These are phyloP conservation scores for Melaleuca quinquenervia DNA, from an alignment of 345 rosid genomes.

Conservation along the genomic window DNA sequence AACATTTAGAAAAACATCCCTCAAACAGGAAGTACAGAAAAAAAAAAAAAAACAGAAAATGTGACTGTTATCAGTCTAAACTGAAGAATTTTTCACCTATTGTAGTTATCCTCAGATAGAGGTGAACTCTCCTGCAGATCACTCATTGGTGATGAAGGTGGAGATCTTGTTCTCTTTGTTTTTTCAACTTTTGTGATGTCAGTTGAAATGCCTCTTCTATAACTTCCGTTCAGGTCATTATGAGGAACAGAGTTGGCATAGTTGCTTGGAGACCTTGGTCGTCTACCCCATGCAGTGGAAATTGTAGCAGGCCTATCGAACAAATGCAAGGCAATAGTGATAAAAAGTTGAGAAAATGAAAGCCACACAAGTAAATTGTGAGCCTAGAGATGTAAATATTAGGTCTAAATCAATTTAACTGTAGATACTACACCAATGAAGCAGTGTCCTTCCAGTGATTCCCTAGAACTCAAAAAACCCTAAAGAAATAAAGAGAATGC, in stretches of 20 bases:
- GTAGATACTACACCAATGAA: neutral
- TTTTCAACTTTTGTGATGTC: slow-evolving; percentile 25
- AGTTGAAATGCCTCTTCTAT: slow-evolving; percentile 7
- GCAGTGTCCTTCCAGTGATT: neutral
- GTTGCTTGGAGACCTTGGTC: slow-evolving; percentile 17
- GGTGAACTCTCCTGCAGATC: slow-evolving; percentile 2
- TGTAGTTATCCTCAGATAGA: slow-evolving; percentile 10
- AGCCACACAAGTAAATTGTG: neutral
- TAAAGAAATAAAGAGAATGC: neutral
- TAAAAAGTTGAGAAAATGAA: neutral
- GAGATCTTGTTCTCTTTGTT: slow-evolving; percentile 35
- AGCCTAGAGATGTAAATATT: neutral
- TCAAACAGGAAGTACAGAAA: neutral
- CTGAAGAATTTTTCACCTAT: neutral
- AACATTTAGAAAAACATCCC: neutral
- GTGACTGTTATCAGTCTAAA: slow-evolving; percentile 8
- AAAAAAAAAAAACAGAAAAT: neutral
- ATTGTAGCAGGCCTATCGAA: slow-evolving; percentile 31
- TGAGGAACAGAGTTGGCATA: slow-evolving; percentile 9
- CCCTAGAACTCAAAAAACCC: neutral
- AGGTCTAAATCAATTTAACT: neutral
- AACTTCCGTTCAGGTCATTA: slow-evolving; percentile 18
- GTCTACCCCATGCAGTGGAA: slow-evolving; percentile 25
- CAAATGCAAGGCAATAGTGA: neutral
- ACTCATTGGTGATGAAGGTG: slow-evolving; percentile 12